phyloP scores from a whole-genome alignment of 306 rosid species.

The Medicago lupulina region DNA sequence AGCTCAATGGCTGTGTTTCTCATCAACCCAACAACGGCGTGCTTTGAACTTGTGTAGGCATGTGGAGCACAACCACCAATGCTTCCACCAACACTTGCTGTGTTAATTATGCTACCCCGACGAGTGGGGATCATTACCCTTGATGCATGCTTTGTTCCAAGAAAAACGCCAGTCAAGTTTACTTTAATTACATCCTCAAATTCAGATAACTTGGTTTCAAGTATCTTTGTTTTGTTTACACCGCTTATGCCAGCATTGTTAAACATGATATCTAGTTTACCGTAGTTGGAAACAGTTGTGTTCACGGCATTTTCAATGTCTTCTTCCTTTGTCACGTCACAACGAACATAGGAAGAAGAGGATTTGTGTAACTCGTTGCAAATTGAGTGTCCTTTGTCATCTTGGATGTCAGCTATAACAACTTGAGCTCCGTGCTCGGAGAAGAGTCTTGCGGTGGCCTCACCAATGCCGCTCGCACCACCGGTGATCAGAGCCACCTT shows the following conservation, averaged over 20 bases:
- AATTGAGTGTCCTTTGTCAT: background rate
- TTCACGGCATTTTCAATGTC: background rate
- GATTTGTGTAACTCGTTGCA: background rate
- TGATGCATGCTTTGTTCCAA: background rate
- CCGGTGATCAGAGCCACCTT: background rate
- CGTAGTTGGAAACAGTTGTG: background rate
- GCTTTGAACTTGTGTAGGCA: background rate
- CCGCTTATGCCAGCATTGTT: background rate
- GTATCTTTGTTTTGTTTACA: background rate
- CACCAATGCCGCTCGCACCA: background rate
- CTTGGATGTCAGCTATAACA: background rate
- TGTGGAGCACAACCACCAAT: background rate
- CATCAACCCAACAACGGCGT: background rate
- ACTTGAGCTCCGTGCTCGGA: background rate
- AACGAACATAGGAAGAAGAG: background rate
- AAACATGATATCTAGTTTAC: background rate
- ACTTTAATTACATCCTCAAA: background rate
- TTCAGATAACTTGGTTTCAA: background rate
- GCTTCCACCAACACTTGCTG: background rate
- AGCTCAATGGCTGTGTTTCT: background rate
- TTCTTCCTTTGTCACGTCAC: background rate
- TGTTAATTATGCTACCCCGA: background rate
- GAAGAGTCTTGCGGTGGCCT: background rate
- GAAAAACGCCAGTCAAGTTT: background rate
- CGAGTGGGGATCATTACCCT: background rate